phyloP scores from a whole-genome alignment of 2,329 filamentous ascomycete species.

The Fusarium continuum region DNA sequence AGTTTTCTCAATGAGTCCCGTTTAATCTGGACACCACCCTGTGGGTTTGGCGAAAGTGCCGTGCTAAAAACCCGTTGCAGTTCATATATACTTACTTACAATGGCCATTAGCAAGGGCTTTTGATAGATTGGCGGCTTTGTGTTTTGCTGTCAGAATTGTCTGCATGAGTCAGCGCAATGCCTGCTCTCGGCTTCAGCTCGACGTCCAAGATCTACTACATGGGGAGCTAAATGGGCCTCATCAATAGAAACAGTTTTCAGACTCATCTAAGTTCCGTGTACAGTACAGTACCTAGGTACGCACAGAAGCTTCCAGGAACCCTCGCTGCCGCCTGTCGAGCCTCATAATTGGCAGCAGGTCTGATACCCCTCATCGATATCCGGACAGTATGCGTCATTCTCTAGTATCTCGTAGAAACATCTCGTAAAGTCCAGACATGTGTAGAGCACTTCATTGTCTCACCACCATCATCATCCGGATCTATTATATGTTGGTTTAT shows the following conservation, averaged over 20 bases:
- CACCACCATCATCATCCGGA: not conserved
- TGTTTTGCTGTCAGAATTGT: not conserved
- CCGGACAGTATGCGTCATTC: constrained; percentile 8
- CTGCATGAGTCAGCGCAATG: not conserved
- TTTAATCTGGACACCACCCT: no score
- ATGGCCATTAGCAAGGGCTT: not conserved
- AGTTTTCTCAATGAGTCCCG: no score
- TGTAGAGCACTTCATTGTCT: not conserved
- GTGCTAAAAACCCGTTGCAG: not conserved
- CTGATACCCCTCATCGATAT: constrained; percentile 17
- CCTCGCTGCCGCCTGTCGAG: not conserved
- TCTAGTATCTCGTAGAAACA: constrained; percentile 21
- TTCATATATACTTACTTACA: no score
- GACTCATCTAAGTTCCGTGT: not conserved
- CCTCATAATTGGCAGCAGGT: constrained; percentile 29
- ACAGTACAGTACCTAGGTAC: no score
- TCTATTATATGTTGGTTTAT: constrained; percentile 11
- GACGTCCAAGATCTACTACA: not conserved
- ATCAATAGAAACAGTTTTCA: not conserved
- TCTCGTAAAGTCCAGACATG: constrained; percentile 9
- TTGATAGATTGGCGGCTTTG: no score
- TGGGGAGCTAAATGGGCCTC: not conserved
- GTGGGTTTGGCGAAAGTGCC: not conserved
- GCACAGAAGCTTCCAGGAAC: constrained; percentile 15
- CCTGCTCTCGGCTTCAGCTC: not conserved